A percentile compares a stretch with the other conserved stretches of the same genome.
Evolutionary conservation across 2,329 filamentous ascomycete genomes (phyloP).

Genomic region (Escovopsis sp.): DNA sequence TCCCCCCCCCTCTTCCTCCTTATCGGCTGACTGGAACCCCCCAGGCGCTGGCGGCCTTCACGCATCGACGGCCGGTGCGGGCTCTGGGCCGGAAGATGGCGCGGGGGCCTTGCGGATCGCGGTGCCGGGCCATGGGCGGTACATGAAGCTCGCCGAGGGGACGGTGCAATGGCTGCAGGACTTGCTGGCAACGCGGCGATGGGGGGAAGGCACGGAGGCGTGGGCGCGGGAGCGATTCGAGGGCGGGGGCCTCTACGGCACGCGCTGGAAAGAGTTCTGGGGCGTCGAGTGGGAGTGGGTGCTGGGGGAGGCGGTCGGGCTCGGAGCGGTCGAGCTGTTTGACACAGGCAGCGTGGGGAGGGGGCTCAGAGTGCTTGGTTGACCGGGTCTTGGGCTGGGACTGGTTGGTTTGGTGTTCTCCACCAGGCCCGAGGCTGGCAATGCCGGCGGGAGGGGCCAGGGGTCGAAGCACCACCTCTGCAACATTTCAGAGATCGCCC

Average conservation of each 20-base stretch:
- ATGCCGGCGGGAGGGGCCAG: no score
- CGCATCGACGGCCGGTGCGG: no score
- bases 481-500: no score
- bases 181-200: conserved; percentile 42
- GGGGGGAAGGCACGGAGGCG: conserved; percentile 46
- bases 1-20: no score
- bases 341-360: conserved; percentile 59
- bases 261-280: conserved; percentile 50
- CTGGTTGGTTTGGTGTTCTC: conserved; percentile 1
- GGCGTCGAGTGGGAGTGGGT: conserved; percentile 59
- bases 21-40: no score
- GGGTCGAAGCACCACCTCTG: no score
- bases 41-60: no score
- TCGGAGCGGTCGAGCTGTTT: conserved; percentile 58
- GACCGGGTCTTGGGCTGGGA: not conserved
- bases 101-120: conserved; percentile 34
- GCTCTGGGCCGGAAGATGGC: no score
- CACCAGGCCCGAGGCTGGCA: no score
- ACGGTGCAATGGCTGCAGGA: conserved; percentile 46
- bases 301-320: conserved; percentile 53
- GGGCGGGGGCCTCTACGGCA: conserved; percentile 33
- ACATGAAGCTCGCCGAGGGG: conserved; percentile 47
- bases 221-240: conserved; percentile 56
- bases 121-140: conserved; percentile 50
- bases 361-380: conserved; percentile 35